Evolutionary conservation across 768 basidiomycete genomes (phyloP).

Genomic region (Gyrodon lividus): DNA sequence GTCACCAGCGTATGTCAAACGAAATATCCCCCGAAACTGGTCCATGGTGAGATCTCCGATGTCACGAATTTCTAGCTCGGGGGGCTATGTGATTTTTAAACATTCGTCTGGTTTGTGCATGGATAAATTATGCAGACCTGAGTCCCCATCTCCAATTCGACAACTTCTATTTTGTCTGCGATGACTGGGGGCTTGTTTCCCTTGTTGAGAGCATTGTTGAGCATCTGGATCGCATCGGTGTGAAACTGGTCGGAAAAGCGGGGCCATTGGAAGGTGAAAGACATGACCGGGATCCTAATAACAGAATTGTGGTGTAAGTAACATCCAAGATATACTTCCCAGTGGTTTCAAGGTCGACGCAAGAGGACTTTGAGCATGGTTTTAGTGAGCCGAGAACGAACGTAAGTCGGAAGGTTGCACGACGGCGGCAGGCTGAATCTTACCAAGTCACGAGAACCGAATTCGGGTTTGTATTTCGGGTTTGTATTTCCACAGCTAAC

Average conservation of each 20-base stretch:
- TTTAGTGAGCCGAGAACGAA: conserved; percentile 14
- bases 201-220: conserved; percentile 95
- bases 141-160: conserved; percentile 98
- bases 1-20: conserved; percentile 92
- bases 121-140: conserved; percentile 55
- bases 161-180: conserved; percentile 95
- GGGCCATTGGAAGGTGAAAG: conserved; percentile 94
- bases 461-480: neutral
- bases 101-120: neutral
- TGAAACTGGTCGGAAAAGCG: conserved; percentile 97
- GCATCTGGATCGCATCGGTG: conserved; percentile 93
- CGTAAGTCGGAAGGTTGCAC: conserved; percentile 8
- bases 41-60: conserved; percentile 96
- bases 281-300: conserved; percentile 45
- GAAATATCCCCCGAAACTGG: conserved; percentile 95
- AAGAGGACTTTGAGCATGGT: conserved; percentile 17
- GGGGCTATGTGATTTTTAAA: conserved; percentile 60
- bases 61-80: conserved; percentile 94
- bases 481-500: neutral
- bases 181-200: conserved; percentile 97
- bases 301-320: neutral
- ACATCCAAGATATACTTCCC: neutral
- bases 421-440: neutral
- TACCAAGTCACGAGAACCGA: neutral
- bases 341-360: conserved; percentile 1